These are phyloP conservation scores for Fusarium pininemorale DNA, from an alignment of 2,329 filamentous ascomycete genomes.

Conservation along the genomic window DNA sequence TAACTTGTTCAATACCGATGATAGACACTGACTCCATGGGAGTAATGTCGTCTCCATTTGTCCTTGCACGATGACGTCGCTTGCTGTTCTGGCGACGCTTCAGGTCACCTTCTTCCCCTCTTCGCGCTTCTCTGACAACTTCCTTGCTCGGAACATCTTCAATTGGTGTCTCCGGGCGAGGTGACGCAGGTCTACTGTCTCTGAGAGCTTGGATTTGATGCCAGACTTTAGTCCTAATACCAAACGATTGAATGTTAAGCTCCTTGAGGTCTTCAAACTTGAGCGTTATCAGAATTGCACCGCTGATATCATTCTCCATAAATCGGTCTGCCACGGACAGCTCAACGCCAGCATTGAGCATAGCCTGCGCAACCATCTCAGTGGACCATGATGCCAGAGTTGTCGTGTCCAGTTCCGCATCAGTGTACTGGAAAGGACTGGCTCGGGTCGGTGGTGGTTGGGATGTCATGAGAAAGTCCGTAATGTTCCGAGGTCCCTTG, in stretches of 20 bases:
- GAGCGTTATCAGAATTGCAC: constrained; percentile 85
- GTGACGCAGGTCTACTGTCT: constrained; percentile 61
- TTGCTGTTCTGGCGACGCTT: constrained; percentile 54
- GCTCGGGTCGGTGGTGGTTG: constrained; percentile 47
- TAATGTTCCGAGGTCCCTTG: constrained; percentile 59
- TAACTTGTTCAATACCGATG: constrained; percentile 88
- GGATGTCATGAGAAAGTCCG: constrained; percentile 39
- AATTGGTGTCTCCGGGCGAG: constrained; percentile 66
- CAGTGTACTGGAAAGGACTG: constrained; percentile 66
- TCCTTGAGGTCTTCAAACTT: constrained; percentile 90
- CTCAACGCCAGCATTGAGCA: constrained; percentile 86
- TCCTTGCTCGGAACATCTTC: constrained; percentile 66
- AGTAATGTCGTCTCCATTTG: constrained; percentile 71
- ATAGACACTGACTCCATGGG: constrained; percentile 89
- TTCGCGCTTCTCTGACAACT: constrained; percentile 56
- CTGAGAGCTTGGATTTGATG: constrained; percentile 78
- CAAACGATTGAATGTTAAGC: constrained; percentile 82
- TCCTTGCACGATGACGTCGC: constrained; percentile 50
- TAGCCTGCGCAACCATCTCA: constrained; percentile 83
- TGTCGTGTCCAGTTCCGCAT: constrained; percentile 65
- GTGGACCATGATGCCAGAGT: constrained; percentile 75
- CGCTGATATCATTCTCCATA: constrained; percentile 90
- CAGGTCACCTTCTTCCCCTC: constrained; percentile 48
- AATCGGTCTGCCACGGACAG: constrained; percentile 82
- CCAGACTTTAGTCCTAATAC: constrained; percentile 82